Evolutionary conservation across 352 stramenopile genomes (phyloP).

Genomic region (Blastocystis sp.): DNA sequence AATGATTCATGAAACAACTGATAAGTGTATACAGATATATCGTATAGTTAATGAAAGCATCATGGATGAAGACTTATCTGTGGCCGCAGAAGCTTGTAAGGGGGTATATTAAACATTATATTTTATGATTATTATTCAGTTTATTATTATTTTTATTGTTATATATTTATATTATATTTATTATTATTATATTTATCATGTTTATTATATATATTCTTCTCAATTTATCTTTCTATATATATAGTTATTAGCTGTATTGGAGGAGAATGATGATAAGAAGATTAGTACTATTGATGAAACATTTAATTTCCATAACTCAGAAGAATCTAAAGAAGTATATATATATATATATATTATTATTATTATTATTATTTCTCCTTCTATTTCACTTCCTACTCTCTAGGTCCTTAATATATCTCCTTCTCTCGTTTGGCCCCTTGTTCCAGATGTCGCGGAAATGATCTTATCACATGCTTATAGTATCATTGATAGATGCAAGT

Average conservation of each 20-base stretch:
- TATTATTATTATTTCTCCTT: no score
- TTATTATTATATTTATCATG: no score
- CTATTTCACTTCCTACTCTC: background rate
- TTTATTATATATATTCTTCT: constrained; percentile 33
- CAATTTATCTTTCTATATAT: no score
- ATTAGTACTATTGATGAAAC: constrained; percentile 23
- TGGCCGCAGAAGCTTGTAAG: constrained; percentile 33
- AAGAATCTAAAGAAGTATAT: constrained; percentile 32
- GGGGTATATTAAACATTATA: no score
- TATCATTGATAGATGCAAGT: constrained; percentile 1
- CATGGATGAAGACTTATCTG: constrained; percentile 3
- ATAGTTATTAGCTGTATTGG: no score
- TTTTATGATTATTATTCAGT: no score
- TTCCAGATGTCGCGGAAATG: constrained; percentile 31
- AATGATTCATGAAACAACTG: constrained; percentile 30
- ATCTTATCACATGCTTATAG: constrained; percentile 32
- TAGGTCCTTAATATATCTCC: constrained; percentile 32
- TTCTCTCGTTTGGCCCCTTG: constrained; percentile 29
- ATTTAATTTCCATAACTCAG: constrained; percentile 35
- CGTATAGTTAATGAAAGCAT: constrained; percentile 19
- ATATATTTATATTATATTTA: no score
- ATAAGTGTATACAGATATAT: constrained; percentile 23
- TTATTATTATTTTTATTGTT: no score
- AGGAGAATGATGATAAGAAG: constrained; percentile 32
- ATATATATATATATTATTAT: no score